Conservation (phyloP, 345 rosid genomes). For the Kandelia obovata region DNA sequence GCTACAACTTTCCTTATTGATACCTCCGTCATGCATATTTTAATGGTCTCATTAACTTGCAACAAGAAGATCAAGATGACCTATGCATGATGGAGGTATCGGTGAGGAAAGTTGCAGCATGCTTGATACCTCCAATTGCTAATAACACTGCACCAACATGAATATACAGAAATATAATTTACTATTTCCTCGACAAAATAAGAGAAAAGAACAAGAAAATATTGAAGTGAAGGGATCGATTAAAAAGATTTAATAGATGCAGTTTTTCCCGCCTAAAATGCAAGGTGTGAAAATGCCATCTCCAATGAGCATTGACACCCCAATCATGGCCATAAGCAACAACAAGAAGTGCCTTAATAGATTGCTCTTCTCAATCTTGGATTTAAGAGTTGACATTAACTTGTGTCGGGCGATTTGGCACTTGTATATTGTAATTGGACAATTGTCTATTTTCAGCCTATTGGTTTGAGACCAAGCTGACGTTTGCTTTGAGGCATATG, state of each 20-base stretch:
- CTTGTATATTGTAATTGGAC: conserved; percentile 30
- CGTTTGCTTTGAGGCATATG: conserved; percentile 43
- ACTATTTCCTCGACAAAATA: too few relatives aligned
- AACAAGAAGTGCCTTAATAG: conserved; percentile 36
- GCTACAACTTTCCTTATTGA: conserved; percentile 29
- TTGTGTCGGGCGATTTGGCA: conserved; percentile 25
- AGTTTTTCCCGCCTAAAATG: conserved; percentile 37
- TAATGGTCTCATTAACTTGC: conserved; percentile 15
- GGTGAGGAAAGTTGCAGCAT: conserved; percentile 27
- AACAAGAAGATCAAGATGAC: conserved; percentile 37
- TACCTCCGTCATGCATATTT: conserved; percentile 28
- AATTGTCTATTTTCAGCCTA: conserved; percentile 39
- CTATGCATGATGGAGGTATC: conserved; percentile 26
- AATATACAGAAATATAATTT: too few relatives aligned
- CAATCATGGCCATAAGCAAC: conserved; percentile 40
- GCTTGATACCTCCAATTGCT: conserved; percentile 48
- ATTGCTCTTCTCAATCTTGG: conserved; percentile 30
- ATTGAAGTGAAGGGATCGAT: too few relatives aligned
- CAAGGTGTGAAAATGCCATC: conserved; percentile 60
- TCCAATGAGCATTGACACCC: conserved; percentile 60
- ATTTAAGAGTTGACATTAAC: conserved; percentile 31
- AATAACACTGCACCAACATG: conserved; percentile 35
- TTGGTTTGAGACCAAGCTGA: conserved; percentile 45
- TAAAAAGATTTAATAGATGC: too few relatives aligned
- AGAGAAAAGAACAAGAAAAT: too few relatives aligned